A percentile compares a stretch with the other conserved stretches of the same genome.
These are phyloP conservation scores for Phialemoniopsis sp. DNA, from an alignment of 2,329 filamentous ascomycete genomes.

Conservation along the genomic window DNA sequence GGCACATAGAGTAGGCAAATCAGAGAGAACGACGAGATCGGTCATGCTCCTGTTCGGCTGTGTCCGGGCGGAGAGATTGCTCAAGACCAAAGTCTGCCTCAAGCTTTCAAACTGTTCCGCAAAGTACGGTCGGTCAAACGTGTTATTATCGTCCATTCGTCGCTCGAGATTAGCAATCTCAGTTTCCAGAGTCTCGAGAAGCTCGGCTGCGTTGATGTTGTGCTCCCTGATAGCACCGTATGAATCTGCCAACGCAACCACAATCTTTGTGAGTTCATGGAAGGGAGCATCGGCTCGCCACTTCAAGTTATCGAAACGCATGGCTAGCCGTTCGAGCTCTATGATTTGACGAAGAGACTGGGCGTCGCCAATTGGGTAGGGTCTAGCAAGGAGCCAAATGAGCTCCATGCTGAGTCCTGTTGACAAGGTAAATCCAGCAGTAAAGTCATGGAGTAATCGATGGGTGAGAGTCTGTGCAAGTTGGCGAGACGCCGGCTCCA, in stretches of 20 bases:
- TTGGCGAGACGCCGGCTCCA: constrained; percentile 18
- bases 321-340: constrained; percentile 51
- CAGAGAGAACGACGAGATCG: constrained; percentile 45
- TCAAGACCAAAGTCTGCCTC: constrained; percentile 45
- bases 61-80: constrained; percentile 14
- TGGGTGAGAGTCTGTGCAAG: constrained; percentile 33
- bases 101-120: constrained; percentile 51
- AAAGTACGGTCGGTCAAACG: constrained; percentile 43
- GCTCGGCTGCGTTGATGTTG: constrained; percentile 33
- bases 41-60: constrained; percentile 14
- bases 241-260: constrained; percentile 49
- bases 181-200: constrained; percentile 43
- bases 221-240: constrained; percentile 50
- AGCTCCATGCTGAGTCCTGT: constrained; percentile 77
- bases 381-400: constrained; percentile 71
- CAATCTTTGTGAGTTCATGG: constrained; percentile 46
- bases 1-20: constrained; percentile 34
- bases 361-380: constrained; percentile 47
- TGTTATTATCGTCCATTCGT: constrained; percentile 35
- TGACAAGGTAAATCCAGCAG: constrained; percentile 64
- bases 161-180: constrained; percentile 50
- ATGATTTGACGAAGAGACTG: constrained; percentile 39
- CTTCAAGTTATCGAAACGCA: constrained; percentile 55
- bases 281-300: constrained; percentile 54
- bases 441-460: constrained; percentile 52